phyloP scores from a whole-genome alignment of 495 filamentous ascomycete species.

The Penicillium flavigenum region DNA sequence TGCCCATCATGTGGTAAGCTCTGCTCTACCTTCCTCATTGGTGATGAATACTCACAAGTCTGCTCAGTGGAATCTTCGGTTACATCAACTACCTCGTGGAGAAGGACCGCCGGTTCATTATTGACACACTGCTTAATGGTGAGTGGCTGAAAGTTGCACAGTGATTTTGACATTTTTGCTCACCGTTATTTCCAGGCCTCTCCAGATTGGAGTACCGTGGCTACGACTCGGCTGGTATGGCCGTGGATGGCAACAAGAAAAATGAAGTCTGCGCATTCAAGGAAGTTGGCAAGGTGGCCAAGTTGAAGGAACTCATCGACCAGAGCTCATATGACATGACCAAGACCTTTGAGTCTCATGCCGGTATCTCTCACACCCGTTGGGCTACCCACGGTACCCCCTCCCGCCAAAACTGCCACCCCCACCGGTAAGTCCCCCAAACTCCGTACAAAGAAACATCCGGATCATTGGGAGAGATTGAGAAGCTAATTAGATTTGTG shows the following conservation, averaged over 20 bases:
- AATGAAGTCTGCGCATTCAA: slow-evolving; percentile 97
- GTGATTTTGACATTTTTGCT: slow-evolving; percentile 4
- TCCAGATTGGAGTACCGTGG: slow-evolving; percentile 91
- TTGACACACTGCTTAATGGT: slow-evolving; percentile 96
- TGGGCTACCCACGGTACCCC: slow-evolving; percentile 98
- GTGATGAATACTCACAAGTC: slow-evolving; percentile 1
- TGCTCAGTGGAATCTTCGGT: slow-evolving; percentile 89
- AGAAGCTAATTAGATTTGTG: not conserved
- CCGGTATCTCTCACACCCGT: slow-evolving; percentile 96
- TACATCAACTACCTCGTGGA: slow-evolving; percentile 91
- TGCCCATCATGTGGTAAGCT: slow-evolving; percentile 42
- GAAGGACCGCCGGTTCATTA: slow-evolving; percentile 92
- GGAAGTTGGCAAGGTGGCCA: slow-evolving; percentile 98
- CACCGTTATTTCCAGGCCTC: slow-evolving; percentile 54
- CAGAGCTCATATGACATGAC: slow-evolving; percentile 77
- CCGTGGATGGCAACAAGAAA: slow-evolving; percentile 97
- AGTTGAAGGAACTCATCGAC: slow-evolving; percentile 88
- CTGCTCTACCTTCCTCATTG: not conserved
- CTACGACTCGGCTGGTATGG: slow-evolving; percentile 95
- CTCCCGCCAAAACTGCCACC: slow-evolving; percentile 94
- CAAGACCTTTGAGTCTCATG: slow-evolving; percentile 95
- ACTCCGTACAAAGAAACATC: not conserved
- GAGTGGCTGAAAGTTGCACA: slow-evolving; percentile 26
- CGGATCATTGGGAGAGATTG: not conserved
- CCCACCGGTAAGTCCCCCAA: slow-evolving; percentile 73